phyloP scores from a whole-genome alignment of 148 eudicot species.

The Fagopyrum esculentum region DNA sequence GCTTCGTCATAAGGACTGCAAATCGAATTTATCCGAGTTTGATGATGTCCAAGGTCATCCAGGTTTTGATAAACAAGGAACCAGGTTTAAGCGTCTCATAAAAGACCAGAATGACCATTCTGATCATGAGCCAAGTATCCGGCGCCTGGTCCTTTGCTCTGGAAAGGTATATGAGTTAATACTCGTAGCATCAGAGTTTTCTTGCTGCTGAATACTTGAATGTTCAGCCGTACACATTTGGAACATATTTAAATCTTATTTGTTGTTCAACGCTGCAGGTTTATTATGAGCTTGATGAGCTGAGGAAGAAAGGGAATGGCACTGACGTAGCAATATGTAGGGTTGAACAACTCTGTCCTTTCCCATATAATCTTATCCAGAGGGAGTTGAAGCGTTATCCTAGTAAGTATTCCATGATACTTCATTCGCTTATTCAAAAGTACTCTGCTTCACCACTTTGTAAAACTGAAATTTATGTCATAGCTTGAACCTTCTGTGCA shows the following conservation, averaged over 20 bases:
- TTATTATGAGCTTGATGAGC: slow-evolving; percentile 84
- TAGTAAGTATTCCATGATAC: slow-evolving; percentile 40
- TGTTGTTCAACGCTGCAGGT: slow-evolving; percentile 35
- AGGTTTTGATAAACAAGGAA: slow-evolving; percentile 89
- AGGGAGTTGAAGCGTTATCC: slow-evolving; percentile 90
- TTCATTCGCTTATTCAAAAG: neutral
- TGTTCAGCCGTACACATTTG: neutral
- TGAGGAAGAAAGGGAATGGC: slow-evolving; percentile 45
- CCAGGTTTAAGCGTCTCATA: slow-evolving; percentile 83
- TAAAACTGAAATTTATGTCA: neutral
- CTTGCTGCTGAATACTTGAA: neutral
- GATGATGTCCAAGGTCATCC: slow-evolving; percentile 94
- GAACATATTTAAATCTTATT: neutral
- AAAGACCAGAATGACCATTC: slow-evolving; percentile 81
- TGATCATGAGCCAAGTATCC: slow-evolving; percentile 75
- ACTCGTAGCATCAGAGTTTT: neutral
- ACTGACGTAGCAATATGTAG: slow-evolving; percentile 83
- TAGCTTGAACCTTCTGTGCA: neutral
- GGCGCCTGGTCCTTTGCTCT: slow-evolving; percentile 84
- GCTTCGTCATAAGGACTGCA: slow-evolving; percentile 96
- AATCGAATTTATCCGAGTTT: slow-evolving; percentile 84
- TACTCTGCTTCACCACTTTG: neutral
- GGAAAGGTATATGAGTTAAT: slow-evolving; percentile 54
- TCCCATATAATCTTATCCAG: slow-evolving; percentile 88
- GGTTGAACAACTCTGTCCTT: slow-evolving; percentile 90